These are phyloP conservation scores for Microsporum ferrugineum DNA, from an alignment of 2,329 filamentous ascomycete genomes.

Conservation along the genomic window DNA sequence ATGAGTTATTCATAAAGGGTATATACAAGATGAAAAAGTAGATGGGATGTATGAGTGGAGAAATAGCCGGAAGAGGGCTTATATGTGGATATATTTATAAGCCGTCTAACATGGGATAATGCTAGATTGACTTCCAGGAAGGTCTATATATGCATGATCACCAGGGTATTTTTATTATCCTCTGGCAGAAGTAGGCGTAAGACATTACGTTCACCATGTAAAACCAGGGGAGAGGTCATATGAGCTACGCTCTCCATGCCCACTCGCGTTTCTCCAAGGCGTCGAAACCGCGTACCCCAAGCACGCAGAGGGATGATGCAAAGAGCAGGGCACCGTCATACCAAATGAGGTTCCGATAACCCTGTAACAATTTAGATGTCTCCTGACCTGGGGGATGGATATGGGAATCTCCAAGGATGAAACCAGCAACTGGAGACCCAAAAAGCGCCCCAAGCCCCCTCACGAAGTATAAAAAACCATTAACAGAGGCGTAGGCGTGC, in stretches of 20 bases:
- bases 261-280: slow-evolving; percentile 17
- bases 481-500: slow-evolving; percentile 30
- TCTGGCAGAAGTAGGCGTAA: too few relatives aligned
- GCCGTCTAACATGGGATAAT: too few relatives aligned
- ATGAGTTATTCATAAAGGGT: too few relatives aligned
- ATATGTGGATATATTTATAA: neutral
- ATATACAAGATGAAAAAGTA: too few relatives aligned
- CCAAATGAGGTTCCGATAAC: slow-evolving; percentile 15
- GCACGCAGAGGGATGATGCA: slow-evolving; percentile 17
- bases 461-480: slow-evolving; percentile 32
- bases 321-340: slow-evolving; percentile 19
- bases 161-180: neutral
- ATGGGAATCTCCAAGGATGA: slow-evolving; percentile 13
- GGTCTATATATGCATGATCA: neutral
- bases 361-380: slow-evolving; percentile 2
- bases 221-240: neutral
- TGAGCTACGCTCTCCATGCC: slow-evolving; percentile 8
- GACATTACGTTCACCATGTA: too few relatives aligned
- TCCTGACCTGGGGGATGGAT: slow-evolving; percentile 4
- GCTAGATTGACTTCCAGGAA: neutral
- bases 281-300: slow-evolving; percentile 17
- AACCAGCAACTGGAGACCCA: slow-evolving; percentile 27
- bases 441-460: slow-evolving; percentile 28
- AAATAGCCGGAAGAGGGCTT: neutral
- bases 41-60: neutral